These are phyloP conservation scores for Russula lepida DNA, from an alignment of 768 basidiomycete genomes.

Conservation along the genomic window DNA sequence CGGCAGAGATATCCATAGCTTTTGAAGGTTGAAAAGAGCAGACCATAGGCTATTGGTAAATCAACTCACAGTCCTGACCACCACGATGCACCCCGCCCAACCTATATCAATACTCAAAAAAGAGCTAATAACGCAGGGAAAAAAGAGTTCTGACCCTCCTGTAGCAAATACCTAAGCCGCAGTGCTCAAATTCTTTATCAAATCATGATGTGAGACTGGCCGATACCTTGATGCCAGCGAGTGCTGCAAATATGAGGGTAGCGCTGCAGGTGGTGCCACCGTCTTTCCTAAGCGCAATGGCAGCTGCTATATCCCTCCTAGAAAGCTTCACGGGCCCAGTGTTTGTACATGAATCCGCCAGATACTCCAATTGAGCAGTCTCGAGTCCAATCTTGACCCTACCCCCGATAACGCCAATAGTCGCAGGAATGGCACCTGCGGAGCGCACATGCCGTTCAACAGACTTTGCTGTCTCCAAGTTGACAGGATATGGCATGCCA, in stretches of 20 bases:
- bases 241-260: constrained; percentile 63
- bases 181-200: constrained; percentile 4
- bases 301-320: constrained; percentile 69
- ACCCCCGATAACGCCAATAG: constrained; percentile 78
- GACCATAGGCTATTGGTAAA: not conserved
- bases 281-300: constrained; percentile 55
- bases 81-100: constrained; percentile 82
- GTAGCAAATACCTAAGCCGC: constrained; percentile 79
- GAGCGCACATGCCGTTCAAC: constrained; percentile 68
- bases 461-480: constrained; percentile 58
- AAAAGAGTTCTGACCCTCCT: constrained; percentile 61
- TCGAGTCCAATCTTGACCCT: constrained; percentile 81
- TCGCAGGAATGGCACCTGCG: constrained; percentile 79
- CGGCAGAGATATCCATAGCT: constrained; percentile 96
- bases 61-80: constrained; percentile 50
- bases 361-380: constrained; percentile 50
- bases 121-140: not conserved
- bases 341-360: constrained; percentile 46
- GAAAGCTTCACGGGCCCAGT: constrained; percentile 55
- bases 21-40: not conserved
- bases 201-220: constrained; percentile 4
- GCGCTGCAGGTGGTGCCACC: constrained; percentile 77
- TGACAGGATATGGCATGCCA: constrained; percentile 79
- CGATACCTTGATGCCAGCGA: constrained; percentile 78
- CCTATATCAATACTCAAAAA: constrained; percentile 28